phyloP scores from a whole-genome alignment of 768 basidiomycete genomes.

The Rhizopogon vulgaris region DNA sequence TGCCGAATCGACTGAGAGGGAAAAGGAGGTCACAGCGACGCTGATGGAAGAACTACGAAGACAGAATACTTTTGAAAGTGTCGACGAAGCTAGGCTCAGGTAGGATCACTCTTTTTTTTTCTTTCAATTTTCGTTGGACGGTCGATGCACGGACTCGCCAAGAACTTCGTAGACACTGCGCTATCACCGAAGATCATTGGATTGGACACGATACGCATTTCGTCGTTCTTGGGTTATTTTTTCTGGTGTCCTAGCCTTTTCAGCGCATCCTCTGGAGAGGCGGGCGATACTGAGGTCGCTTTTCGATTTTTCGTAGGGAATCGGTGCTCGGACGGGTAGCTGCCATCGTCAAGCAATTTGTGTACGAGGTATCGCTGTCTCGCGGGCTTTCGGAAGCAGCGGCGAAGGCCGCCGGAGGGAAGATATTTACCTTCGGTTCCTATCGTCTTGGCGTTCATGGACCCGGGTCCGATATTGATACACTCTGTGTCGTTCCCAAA shows the following conservation, averaged over 20 bases:
- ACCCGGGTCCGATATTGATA: constrained; percentile 95
- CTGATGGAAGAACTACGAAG: constrained; percentile 87
- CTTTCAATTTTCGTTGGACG: neutral
- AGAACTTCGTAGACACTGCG: neutral
- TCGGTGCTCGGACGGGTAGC: constrained; percentile 87
- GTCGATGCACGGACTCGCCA: neutral
- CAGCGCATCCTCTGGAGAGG: constrained; percentile 1
- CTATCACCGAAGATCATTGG: neutral
- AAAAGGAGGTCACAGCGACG: constrained; percentile 76
- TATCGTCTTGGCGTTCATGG: constrained; percentile 97
- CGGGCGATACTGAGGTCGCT: constrained; percentile 14
- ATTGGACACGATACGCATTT: neutral
- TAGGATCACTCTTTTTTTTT: constrained; percentile 29
- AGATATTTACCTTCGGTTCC: constrained; percentile 98
- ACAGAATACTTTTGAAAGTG: constrained; percentile 85
- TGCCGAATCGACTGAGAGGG: constrained; percentile 64
- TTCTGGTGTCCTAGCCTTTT: neutral
- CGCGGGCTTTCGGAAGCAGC: constrained; percentile 84
- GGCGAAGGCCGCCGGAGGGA: constrained; percentile 87
- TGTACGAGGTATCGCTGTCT: constrained; percentile 70
- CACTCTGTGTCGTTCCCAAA: constrained; percentile 95
- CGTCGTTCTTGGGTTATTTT: neutral
- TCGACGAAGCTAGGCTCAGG: constrained; percentile 85
- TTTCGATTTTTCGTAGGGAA: constrained; percentile 54
- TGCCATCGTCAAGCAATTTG: constrained; percentile 88